Base-by-base conservation (phyloP, 208 protist species). In the Spongospora subterranea region DNA sequence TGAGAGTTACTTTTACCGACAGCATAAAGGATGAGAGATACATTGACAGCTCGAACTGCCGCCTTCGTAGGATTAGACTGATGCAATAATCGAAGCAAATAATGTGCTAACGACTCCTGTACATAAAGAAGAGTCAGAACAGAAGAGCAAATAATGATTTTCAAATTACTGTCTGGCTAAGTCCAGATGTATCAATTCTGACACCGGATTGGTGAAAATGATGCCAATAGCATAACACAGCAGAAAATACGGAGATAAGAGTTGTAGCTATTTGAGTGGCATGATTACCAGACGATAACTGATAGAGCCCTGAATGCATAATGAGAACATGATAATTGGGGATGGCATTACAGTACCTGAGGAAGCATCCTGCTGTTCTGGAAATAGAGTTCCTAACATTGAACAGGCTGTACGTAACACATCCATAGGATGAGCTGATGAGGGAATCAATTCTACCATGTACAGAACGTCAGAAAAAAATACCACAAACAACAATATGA, bases 41-140 rank as follows among this genome's bases (percentile, higher is more conserved):
- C 71, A 43, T 82, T n/a, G n/a, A 82, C 71, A 39, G n/a, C 40
- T 45, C n/a, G 6, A 6, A 82, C 71, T 6, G 6, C 17, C 71
- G n/a, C 71, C 35, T 35, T 13, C 6, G 6, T 35, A 20, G 71
- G 46, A 1, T 76, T 39, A 20, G 1, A 20, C 17, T 45, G 32
- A 32, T 89, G 88, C 88, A 89, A 45, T 6, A 89, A n/a, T 35
- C 88, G 46, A 32, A 89, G n/a, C 17, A 89, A 89, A 65, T 89
- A 32, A n/a, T 89, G 46, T 6, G 88, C 88, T 20, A 89, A 65
- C 32, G 32, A 39, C 35, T 89, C 88, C 32, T 45, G 32, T 20
- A 45, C 1, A 32, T 45, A 6, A 64, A 32, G 29, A 6, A 29
- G 24, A 24, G 50, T 60, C 50, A 60, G 50, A 6, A 29, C 6